Base-by-base conservation (phyloP, 805 yeast genomes). In the Kockiozyma suomiensis region DNA sequence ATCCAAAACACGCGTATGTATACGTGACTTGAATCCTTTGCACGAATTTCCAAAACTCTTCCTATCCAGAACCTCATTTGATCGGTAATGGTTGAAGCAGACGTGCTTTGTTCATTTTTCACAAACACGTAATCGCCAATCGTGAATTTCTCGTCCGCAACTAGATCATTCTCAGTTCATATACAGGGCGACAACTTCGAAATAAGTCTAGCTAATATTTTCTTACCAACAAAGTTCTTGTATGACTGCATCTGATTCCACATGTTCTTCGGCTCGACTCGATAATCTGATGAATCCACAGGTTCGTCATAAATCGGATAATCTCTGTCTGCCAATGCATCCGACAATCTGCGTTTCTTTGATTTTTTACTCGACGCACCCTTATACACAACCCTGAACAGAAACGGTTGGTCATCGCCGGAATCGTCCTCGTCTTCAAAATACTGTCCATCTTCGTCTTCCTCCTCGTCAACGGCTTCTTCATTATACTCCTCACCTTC, bases 71-170 rank as follows among this genome's bases (percentile, higher is more conserved):
- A 59, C 40, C 33, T 25, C 35, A 35, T 28, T 12, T 62, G 60
- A 40, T 49, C 52, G 19, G 52, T 35, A 6, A 49, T 49, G 3
- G 46, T 40, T 26, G 47, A 33, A 2, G 48, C 55, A 5, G 40
- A 12, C 30, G 41, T 13, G 26, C 38, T 50, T 33, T 50, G 30
- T 17, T 42, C 49, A 35, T 60, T 64, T 7, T 54, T 59, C 32
- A 61, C 63, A 45, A 50, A 61, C 21, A 61, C 64, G 50, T 54
- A 59, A 19, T 61, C 65, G 10, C 61, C 65, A 17, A 50, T 48
- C 4, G 56, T 32, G 38, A 61, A 59, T 21, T 47, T 33, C 47
- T 59, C 64, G 47, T 51, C 56, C 17, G 60, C 62, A n/a, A 61
- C 62, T 54, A 19, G 6, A 30, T 30, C 33, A 30, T 19, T 3